Evolutionary conservation across 2,329 filamentous ascomycete genomes (phyloP), one percentile per base, ranked within the genome.

Genomic region (Colletotrichum incanum): DNA sequence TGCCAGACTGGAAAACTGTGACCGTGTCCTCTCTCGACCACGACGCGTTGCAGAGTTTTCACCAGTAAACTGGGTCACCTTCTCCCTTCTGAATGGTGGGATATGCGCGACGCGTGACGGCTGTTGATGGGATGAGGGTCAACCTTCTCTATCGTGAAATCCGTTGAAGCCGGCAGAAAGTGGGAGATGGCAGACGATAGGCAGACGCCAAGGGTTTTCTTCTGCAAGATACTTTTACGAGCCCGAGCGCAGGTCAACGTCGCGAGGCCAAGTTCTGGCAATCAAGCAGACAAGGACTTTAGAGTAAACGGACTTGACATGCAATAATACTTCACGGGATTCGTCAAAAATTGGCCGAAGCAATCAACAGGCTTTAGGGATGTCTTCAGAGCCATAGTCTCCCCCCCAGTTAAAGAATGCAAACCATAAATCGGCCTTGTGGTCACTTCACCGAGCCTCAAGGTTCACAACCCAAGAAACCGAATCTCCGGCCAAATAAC

Each of bases 41-140:
- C 23, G 43, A 49, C 23, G 60, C 47, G 60, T 12, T 63, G 60
- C 60, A 63, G 60, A 63, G 37, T 63, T 63, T 63, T 63, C 60
- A 63, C 47, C 23, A 28, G 47, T 50, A 43, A 52, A 61, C 58
- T 23, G 58, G 39, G 58, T n/a, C 39, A 9, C 23, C 9, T 7
- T 58, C 47, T n/a, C 34, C 34, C n/a, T 28, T 26, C 34, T 41
- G n/a, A 2, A 41, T 16, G 47, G 45, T 20, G 43, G 20, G 34
- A 26, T 23, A 34, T 9, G 2, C 59, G 41, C 31, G n/a, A 41
- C 37, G 55, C 34, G 39, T 43, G 16, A 59, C 39, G 37, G 37
- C 12, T 9, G 14, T 43, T 7, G n/a, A 59, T 6, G 31, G 52
- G 20, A n/a, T 34, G 28, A 41, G n/a, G n/a, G 55, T n/a, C n/a